Conservation (phyloP, 345 rosid species). For the Citrus hindsii region DNA sequence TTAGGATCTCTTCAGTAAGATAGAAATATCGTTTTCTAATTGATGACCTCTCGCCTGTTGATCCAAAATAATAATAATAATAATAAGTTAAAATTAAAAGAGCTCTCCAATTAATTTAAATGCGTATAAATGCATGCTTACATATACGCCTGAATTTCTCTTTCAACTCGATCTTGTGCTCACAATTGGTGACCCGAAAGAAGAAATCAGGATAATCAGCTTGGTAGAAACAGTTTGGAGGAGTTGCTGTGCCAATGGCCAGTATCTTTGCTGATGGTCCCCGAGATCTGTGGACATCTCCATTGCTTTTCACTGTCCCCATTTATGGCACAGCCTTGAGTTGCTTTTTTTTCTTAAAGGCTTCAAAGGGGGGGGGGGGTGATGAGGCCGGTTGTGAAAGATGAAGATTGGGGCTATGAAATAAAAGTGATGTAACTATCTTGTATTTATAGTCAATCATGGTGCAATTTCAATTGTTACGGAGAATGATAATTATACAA, state of each 20-base stretch:
- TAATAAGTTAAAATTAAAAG: not conserved
- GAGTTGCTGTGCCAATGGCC: not conserved
- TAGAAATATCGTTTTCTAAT: constrained; percentile 2
- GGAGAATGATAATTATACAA: too few relatives aligned
- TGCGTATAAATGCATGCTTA: not conserved
- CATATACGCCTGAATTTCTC: constrained; percentile 40
- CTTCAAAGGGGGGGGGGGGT: too few relatives aligned
- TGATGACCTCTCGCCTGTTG: constrained; percentile 30
- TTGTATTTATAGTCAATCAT: too few relatives aligned
- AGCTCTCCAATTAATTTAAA: too few relatives aligned
- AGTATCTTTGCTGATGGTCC: not conserved
- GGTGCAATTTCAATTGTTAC: too few relatives aligned
- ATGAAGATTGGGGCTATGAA: too few relatives aligned
- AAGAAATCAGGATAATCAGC: constrained; percentile 29
- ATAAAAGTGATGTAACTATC: too few relatives aligned
- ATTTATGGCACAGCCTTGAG: too few relatives aligned
- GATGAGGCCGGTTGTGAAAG: too few relatives aligned
- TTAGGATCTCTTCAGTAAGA: constrained; percentile 20
- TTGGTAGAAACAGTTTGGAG: constrained; percentile 26
- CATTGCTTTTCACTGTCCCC: too few relatives aligned
- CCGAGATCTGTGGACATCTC: too few relatives aligned
- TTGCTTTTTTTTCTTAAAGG: too few relatives aligned
- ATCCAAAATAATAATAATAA: not conserved
- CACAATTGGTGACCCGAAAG: constrained; percentile 33
- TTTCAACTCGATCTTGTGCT: constrained; percentile 29